Evolutionary conservation across 176 grass and related monocot genomes (phyloP).

Genomic region (Eremochloa ophiuroides): DNA sequence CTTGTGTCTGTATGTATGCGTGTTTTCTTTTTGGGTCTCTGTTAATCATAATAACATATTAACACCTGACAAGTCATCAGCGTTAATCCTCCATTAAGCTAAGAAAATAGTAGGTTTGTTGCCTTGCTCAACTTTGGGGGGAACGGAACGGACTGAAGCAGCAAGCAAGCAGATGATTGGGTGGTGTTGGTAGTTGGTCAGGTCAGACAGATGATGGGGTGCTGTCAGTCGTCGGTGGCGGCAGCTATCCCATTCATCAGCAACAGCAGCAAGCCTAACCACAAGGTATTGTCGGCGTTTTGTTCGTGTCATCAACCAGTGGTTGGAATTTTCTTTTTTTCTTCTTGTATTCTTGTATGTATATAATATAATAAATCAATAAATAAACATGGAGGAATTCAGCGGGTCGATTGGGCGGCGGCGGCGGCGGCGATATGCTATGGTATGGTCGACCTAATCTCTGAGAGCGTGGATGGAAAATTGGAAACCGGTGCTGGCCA

Average conservation of each 20-base stretch:
- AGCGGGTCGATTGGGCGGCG: slow-evolving; percentile 3
- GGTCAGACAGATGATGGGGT: slow-evolving; percentile 22
- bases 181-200: not conserved
- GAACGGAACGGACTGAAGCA: not conserved
- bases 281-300: slow-evolving; percentile 13
- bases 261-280: not conserved
- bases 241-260: not conserved
- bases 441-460: not conserved
- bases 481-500: not conserved
- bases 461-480: not conserved
- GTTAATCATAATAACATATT: too few species aligned
- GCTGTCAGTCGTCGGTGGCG: slow-evolving; percentile 5
- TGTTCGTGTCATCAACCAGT: slow-evolving; percentile 1
- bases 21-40: too few species aligned
- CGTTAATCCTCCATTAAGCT: too few species aligned
- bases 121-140: not conserved
- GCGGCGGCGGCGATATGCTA: too few species aligned
- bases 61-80: too few species aligned
- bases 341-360: not conserved
- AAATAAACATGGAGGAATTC: not conserved
- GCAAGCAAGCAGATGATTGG: not conserved
- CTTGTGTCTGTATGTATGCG: too few species aligned
- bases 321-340: not conserved
- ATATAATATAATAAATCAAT: not conserved
- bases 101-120: too few species aligned